Percentiles rank a stretch among this genome's conserved stretches.
These are phyloP conservation scores for Dactylis glomerata DNA, from an alignment of 176 grass and related monocot genomes.

Conservation along the genomic window DNA sequence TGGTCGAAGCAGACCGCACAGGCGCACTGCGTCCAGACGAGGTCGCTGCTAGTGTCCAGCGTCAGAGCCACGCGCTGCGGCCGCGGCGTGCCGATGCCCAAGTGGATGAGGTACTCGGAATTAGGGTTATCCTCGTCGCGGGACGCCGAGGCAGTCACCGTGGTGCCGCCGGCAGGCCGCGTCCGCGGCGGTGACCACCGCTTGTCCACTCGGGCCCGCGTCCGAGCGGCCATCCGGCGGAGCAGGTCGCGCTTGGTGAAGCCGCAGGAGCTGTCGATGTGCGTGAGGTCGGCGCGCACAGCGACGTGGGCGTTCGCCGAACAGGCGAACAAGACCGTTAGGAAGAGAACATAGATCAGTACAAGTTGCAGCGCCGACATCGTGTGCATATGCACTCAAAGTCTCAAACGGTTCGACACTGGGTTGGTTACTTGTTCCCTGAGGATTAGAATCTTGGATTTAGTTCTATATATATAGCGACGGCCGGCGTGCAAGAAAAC, in stretches of 20 bases:
- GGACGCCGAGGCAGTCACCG: background rate
- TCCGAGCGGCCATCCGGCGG: constrained; percentile 29
- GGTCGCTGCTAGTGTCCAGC: constrained; percentile 57
- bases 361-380: constrained; percentile 11
- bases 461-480: background rate
- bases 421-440: background rate
- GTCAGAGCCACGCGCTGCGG: constrained; percentile 30
- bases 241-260: constrained; percentile 48
- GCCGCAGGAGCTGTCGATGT: constrained; percentile 39
- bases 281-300: constrained; percentile 41
- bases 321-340: background rate
- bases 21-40: constrained; percentile 65
- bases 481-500: background rate
- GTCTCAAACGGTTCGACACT: too few species aligned
- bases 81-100: constrained; percentile 41
- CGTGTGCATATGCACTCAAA: too few species aligned
- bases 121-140: background rate
- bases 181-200: background rate
- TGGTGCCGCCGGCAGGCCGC: background rate
- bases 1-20: constrained; percentile 43
- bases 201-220: constrained; percentile 19
- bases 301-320: background rate
- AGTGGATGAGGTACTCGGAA: constrained; percentile 48
- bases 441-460: background rate
- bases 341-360: background rate